Base-by-base conservation (phyloP, 257 asterid species). In the Schizonepeta tenuifolia region DNA sequence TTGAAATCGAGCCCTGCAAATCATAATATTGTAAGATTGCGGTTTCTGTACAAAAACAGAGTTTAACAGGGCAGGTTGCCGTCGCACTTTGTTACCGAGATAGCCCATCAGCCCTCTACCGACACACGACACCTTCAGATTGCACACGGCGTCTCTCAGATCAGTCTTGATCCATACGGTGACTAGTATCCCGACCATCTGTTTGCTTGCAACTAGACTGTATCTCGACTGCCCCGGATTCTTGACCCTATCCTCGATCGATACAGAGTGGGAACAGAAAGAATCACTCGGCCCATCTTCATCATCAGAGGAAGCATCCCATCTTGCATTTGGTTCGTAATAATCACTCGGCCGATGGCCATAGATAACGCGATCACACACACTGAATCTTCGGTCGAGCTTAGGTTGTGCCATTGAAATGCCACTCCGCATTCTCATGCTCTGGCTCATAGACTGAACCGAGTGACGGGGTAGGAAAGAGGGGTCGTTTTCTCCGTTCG, bases 31-130 rank as follows among this genome's bases (percentile, higher is more conserved):
- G 26, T 47, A 44, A 79, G 72, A 74, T 79, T 43, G 2, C 15
- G 15, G 7, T 20, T 40, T 20, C 17, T 38, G 18, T 1, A 21
- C 33, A 9, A 62, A 15, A 62, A n/a, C n/a, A 38, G 11, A 70
- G 70, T 59, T 50, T 61, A 17, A 63, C 61, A 28, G 43, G 43
- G 28, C 0, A 1, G 33, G 3, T 26, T 26, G 7, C 15, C 1
- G 5, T 2, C 43, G 12, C 71, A 93, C 98, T 92, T 93, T 93
- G 83, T 93, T 93, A 43, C 98, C 98, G 28, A 93, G 98, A 83
- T 90, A 93, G 3, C 98, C 96, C 98, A 93, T 93, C 84, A 93
- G 79, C 49, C 98, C 98, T 82, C 98, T 83, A 38, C 98, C 98
- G 28, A 93, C 96, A 60, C 98, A 93, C 43, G 97, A 89, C 9